These are phyloP conservation scores for Aspergillus floridensis DNA, from an alignment of 2,329 filamentous ascomycete genomes.

Conservation along the genomic window DNA sequence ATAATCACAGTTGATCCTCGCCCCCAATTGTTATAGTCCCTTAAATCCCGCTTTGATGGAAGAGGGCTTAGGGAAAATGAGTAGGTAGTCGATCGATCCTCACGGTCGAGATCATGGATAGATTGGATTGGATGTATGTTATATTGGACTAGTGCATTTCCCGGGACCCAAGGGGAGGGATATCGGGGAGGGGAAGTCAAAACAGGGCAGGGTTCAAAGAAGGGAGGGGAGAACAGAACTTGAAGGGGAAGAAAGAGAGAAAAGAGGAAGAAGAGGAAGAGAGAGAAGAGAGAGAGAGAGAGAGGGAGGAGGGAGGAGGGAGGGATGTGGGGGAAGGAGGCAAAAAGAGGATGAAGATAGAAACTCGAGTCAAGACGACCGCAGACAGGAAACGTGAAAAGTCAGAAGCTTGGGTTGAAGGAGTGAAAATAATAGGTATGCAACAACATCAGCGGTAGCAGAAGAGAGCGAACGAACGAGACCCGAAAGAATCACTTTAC, in stretches of 20 bases:
- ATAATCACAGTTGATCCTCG: not conserved
- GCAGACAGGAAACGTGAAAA: conserved; percentile 8
- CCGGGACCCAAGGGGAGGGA: conserved; percentile 13
- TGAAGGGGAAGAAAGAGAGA: not conserved
- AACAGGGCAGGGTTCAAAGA: not conserved
- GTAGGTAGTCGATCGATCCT: not conserved
- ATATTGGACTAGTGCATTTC: not conserved
- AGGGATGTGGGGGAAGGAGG: conserved; percentile 7
- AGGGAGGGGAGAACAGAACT: not conserved
- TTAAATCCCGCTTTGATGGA: not conserved
- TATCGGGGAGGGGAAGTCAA: conserved; percentile 6
- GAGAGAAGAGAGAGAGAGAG: conserved; percentile 8
- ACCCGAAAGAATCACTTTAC: conserved; percentile 20
- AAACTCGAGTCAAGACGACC: conserved; percentile 1
- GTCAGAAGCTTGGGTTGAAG: conserved; percentile 15
- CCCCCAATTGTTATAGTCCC: not conserved
- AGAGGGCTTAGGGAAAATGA: too few relatives aligned
- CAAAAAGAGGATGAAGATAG: conserved; percentile 1
- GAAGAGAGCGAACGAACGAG: conserved; percentile 13
- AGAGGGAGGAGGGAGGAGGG: conserved; percentile 11
- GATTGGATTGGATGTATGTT: not conserved
- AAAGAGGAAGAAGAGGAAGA: conserved; percentile 5
- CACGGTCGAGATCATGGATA: not conserved
- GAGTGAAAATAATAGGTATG: conserved; percentile 2
- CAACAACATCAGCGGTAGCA: conserved; percentile 18